These are phyloP conservation scores for Artemisia argyi DNA, from an alignment of 129 eudicot genomes.

Conservation along the genomic window DNA sequence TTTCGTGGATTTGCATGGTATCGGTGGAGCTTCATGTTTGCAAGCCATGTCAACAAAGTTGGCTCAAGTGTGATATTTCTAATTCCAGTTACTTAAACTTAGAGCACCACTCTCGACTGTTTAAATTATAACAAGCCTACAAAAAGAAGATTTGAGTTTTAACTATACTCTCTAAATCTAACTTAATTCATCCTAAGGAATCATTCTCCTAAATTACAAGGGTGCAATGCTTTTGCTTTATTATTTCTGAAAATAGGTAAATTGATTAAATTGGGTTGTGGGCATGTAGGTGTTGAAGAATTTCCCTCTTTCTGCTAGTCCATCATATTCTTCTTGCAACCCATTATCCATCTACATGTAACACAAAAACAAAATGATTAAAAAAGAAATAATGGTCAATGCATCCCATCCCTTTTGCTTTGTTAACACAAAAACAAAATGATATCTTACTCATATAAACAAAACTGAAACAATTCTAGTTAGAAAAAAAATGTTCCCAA, in stretches of 20 bases:
- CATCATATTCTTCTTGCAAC: constrained; percentile 42
- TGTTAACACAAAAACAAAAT: no score
- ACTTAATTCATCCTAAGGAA: constrained; percentile 1
- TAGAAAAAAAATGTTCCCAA: background rate
- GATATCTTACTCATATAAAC: background rate
- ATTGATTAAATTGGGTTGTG: constrained; percentile 42
- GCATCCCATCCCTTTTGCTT: background rate
- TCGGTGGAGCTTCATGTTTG: no score
- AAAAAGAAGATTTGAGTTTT: background rate
- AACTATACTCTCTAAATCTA: background rate
- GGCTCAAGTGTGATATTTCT: no score
- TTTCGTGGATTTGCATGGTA: no score
- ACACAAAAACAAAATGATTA: background rate
- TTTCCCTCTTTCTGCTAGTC: constrained; percentile 25
- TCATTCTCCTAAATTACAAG: background rate
- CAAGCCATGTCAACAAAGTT: no score
- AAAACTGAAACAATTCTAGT: background rate
- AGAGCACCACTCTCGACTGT: background rate
- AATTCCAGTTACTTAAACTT: no score
- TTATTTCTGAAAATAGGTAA: constrained; percentile 32
- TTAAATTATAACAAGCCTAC: background rate
- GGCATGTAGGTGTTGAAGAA: constrained; percentile 33
- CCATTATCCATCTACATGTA: constrained; percentile 53
- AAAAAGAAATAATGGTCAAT: background rate
- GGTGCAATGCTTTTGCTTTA: background rate